Evolutionary conservation across 768 basidiomycete genomes (phyloP).

Genomic region (Serpula lacrymans): DNA sequence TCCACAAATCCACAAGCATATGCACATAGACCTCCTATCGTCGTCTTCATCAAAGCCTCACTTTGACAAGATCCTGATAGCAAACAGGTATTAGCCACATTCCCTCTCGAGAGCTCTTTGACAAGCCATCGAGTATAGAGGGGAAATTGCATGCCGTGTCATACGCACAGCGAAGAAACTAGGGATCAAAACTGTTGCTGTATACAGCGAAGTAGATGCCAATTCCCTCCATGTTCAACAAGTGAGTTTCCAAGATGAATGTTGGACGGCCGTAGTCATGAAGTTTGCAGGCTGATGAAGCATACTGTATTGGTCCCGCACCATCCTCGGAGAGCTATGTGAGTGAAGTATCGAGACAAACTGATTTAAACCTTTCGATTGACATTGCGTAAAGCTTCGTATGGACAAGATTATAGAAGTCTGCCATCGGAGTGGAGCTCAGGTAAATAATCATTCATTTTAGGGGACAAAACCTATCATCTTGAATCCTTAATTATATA

Average conservation of each 20-base stretch:
- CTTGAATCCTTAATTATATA: conserved; percentile 23
- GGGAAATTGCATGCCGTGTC: conserved; percentile 94
- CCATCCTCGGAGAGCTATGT: conserved; percentile 89
- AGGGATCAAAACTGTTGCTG: conserved; percentile 88
- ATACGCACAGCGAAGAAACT: conserved; percentile 86
- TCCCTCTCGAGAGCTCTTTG: not conserved
- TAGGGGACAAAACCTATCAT: not conserved
- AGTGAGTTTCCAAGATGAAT: no score
- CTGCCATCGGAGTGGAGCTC: conserved; percentile 77
- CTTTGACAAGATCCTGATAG: conserved; percentile 90
- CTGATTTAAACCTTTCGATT: not conserved
- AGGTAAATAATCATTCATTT: conserved; percentile 44
- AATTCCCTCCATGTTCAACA: conserved; percentile 79
- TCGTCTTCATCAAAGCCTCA: conserved; percentile 41
- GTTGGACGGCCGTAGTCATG: not conserved
- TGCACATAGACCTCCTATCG: conserved; percentile 4
- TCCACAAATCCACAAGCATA: not conserved
- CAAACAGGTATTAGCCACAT: conserved; percentile 61
- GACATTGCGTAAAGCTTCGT: conserved; percentile 49
- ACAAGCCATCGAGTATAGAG: conserved; percentile 42
- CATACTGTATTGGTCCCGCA: conserved; percentile 92
- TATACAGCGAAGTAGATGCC: conserved; percentile 85
- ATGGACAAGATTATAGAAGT: conserved; percentile 88
- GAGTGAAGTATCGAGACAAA: conserved; percentile 25
- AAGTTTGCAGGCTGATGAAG: conserved; percentile 64